Evolutionary conservation across 2,329 filamentous ascomycete genomes (phyloP).

Genomic region (Trichoderma atrobrunneum): DNA sequence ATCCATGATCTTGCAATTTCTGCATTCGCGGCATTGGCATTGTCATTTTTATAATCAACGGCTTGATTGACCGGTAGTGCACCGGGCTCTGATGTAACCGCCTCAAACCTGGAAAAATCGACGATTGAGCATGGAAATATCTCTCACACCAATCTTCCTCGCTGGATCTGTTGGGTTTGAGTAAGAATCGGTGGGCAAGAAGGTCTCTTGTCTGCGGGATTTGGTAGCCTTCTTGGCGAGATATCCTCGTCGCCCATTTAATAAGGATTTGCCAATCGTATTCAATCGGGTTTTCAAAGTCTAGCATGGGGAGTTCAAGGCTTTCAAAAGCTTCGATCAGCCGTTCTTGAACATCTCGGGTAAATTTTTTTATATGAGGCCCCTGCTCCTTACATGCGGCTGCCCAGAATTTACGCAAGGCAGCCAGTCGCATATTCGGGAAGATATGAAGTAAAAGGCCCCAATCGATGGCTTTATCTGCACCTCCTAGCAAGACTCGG

Average conservation of each 20-base stretch:
- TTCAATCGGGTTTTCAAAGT: conserved; percentile 59
- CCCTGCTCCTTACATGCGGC: conserved; percentile 49
- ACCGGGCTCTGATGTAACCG: conserved; percentile 48
- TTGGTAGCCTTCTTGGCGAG: conserved; percentile 43
- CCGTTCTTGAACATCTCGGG: conserved; percentile 60
- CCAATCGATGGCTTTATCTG: conserved; percentile 60
- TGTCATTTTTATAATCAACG: neutral
- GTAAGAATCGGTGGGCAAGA: conserved; percentile 44
- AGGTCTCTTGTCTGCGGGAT: conserved; percentile 47
- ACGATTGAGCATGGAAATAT: conserved; percentile 54
- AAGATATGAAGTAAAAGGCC: conserved; percentile 56
- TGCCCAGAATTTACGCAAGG: conserved; percentile 56
- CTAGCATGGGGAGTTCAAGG: conserved; percentile 57
- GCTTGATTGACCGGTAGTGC: conserved; percentile 29
- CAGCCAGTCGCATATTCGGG: conserved; percentile 50
- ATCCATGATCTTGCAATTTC: conserved; percentile 57
- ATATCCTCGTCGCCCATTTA: conserved; percentile 61
- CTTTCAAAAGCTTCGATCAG: conserved; percentile 66
- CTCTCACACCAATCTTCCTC: conserved; percentile 52
- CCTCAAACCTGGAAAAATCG: conserved; percentile 56
- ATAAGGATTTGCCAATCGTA: conserved; percentile 70
- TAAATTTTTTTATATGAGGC: conserved; percentile 51
- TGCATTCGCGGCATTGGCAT: conserved; percentile 18
- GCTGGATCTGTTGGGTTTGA: conserved; percentile 36
- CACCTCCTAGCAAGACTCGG: conserved; percentile 57